These are phyloP conservation scores for Salix dunnii DNA, from an alignment of 345 rosid genomes.

Conservation along the genomic window DNA sequence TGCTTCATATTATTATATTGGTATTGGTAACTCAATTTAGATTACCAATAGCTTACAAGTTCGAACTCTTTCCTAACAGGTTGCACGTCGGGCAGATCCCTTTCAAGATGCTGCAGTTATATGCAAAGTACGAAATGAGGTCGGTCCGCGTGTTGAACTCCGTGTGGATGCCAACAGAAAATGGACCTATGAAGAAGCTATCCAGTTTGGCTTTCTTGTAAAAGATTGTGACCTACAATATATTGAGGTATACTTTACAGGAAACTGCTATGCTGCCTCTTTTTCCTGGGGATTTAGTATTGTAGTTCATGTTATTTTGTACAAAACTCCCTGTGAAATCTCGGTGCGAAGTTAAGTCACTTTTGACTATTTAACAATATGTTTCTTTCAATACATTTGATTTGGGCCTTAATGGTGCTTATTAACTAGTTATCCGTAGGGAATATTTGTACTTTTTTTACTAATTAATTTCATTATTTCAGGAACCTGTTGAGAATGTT, in stretches of 20 bases:
- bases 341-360: background rate
- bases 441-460: slow-evolving; percentile 1
- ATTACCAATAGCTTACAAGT: background rate
- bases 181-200: slow-evolving; percentile 83
- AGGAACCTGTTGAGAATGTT: slow-evolving; percentile 85
- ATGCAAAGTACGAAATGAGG: slow-evolving; percentile 69
- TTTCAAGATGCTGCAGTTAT: slow-evolving; percentile 71
- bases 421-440: background rate
- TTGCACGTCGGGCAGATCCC: slow-evolving; percentile 71
- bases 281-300: slow-evolving; percentile 1
- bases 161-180: slow-evolving; percentile 92
- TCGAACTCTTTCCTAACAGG: slow-evolving; percentile 44
- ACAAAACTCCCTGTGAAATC: background rate
- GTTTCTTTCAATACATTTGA: background rate
- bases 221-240: slow-evolving; percentile 74
- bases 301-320: background rate
- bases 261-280: slow-evolving; percentile 1
- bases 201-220: slow-evolving; percentile 56
- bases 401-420: background rate
- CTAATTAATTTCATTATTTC: slow-evolving; percentile 23
- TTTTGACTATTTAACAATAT: background rate
- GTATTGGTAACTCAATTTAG: background rate
- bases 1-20: background rate
- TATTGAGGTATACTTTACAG: slow-evolving; percentile 59
- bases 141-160: slow-evolving; percentile 63